Percentiles rank a stretch among this genome's conserved stretches.
phyloP scores from a whole-genome alignment of 768 basidiomycete genomes.

The Tricholoma hemisulphureum region DNA sequence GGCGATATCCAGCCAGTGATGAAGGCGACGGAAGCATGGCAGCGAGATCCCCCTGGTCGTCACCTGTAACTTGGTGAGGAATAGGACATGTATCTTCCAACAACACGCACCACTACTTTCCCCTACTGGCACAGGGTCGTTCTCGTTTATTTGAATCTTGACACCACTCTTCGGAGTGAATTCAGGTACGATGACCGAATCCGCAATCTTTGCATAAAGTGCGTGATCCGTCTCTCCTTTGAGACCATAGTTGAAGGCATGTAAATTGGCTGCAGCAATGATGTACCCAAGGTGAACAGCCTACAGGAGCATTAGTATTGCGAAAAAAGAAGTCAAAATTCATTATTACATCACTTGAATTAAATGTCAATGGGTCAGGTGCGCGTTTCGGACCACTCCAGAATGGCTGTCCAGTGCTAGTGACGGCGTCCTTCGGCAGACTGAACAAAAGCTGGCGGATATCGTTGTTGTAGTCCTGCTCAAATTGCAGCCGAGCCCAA shows the following conservation, averaged over 20 bases:
- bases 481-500: constrained; percentile 96
- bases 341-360: constrained; percentile 74
- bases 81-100: constrained; percentile 1
- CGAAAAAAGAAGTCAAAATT: neutral
- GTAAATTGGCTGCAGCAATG: constrained; percentile 91
- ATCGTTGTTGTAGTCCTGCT: constrained; percentile 88
- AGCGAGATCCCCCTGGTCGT: constrained; percentile 54
- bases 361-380: constrained; percentile 85
- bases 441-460: constrained; percentile 92
- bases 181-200: constrained; percentile 81
- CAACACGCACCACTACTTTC: constrained; percentile 38
- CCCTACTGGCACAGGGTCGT: constrained; percentile 74
- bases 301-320: constrained; percentile 38
- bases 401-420: constrained; percentile 92
- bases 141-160: constrained; percentile 91
- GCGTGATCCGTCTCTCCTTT: constrained; percentile 81
- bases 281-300: constrained; percentile 84
- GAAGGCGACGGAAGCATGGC: constrained; percentile 84
- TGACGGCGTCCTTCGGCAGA: constrained; percentile 90
- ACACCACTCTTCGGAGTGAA: constrained; percentile 93
- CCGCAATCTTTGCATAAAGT: constrained; percentile 81
- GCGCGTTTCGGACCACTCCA: constrained; percentile 99
- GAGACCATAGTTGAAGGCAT: constrained; percentile 97
- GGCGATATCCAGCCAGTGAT: constrained; percentile 91
- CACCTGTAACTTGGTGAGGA: constrained; percentile 36